Evolutionary conservation across 257 asterid species (phyloP), one percentile per base, ranked within the genome.

Genomic region (Solanum piurae): DNA sequence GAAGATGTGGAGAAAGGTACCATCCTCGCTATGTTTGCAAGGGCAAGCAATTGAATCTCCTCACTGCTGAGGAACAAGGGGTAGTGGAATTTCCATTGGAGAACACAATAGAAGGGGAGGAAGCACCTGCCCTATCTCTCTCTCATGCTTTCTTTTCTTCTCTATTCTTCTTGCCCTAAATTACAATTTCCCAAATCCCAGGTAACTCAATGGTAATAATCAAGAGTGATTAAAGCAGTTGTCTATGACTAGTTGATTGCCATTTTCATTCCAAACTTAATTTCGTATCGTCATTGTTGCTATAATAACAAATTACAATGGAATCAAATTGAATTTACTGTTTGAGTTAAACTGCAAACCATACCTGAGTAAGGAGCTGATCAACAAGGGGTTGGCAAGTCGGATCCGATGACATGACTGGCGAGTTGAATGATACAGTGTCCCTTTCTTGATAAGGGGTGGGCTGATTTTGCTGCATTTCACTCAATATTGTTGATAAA

Each of bases 341-440:
- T 5, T 64, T 64, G 72, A 25, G 20, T 33, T 13, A 68, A 68
- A 68, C 9, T 29, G 77, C 7, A 20, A 16, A 71, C 13, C n/a
- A 33, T 72, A 95, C 98, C 98, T 95, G 95, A 83, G 89, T 40
- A 71, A 93, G 91, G 88, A 96, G 94, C 83, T 93, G 96, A 73
- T 95, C 94, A 12, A 94, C 82, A n/a, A 90, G 64, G 31, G 89
- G 86, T 80, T 90, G 87, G 89, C 90, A 74, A 12, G 46, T 86
- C 13, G 71, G 58, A 31, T 16, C 34, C 37, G 87, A 14, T 21
- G 87, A 62, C 84, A 60, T 84, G 21, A 27, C 10, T 9, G 31
- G 74, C 86, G 3, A 86, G 10, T 91, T 87, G 79, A 31, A 31
- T 72, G n/a, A 72, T 31, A 8, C 2, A 16, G 79, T 33, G 79